Conservation (phyloP, 140 eudicot species). For the Flaveria floridana region DNA sequence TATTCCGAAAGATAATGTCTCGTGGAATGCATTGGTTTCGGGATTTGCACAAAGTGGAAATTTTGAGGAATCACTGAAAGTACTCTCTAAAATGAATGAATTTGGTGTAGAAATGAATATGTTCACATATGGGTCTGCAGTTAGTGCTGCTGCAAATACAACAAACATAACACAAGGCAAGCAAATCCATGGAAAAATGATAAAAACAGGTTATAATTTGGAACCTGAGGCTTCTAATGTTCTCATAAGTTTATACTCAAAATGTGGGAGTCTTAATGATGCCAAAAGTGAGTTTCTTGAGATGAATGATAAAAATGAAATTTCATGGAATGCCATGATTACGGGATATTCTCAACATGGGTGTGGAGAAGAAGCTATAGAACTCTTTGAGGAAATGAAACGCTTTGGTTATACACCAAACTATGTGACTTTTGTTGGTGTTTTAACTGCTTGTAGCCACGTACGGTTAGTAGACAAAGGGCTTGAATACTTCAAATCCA, state of each 20-base stretch:
- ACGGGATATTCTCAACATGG: constrained; percentile 98
- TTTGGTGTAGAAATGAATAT: constrained; percentile 60
- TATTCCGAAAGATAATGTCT: constrained; percentile 51
- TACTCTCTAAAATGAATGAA: constrained; percentile 62
- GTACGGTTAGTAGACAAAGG: constrained; percentile 94
- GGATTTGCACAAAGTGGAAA: constrained; percentile 89
- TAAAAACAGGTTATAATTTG: constrained; percentile 62
- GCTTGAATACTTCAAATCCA: constrained; percentile 70
- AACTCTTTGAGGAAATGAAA: constrained; percentile 81
- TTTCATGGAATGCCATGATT: constrained; percentile 98
- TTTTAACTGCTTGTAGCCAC: constrained; percentile 95
- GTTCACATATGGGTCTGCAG: constrained; percentile 78
- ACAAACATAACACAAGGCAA: constrained; percentile 74
- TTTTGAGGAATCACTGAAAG: constrained; percentile 70
- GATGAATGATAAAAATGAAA: constrained; percentile 62
- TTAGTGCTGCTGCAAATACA: constrained; percentile 91
- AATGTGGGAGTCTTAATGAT: constrained; percentile 80
- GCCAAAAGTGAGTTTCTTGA: constrained; percentile 64
- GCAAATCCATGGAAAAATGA: constrained; percentile 71
- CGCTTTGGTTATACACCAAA: constrained; percentile 51
- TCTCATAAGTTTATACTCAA: constrained; percentile 75
- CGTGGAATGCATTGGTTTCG: constrained; percentile 95
- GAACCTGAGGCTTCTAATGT: constrained; percentile 89
- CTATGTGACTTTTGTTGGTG: constrained; percentile 77
- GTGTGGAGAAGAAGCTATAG: constrained; percentile 65